phyloP scores from a whole-genome alignment of 2,329 filamentous ascomycete genomes.

The Paracamarosporium sp. region DNA sequence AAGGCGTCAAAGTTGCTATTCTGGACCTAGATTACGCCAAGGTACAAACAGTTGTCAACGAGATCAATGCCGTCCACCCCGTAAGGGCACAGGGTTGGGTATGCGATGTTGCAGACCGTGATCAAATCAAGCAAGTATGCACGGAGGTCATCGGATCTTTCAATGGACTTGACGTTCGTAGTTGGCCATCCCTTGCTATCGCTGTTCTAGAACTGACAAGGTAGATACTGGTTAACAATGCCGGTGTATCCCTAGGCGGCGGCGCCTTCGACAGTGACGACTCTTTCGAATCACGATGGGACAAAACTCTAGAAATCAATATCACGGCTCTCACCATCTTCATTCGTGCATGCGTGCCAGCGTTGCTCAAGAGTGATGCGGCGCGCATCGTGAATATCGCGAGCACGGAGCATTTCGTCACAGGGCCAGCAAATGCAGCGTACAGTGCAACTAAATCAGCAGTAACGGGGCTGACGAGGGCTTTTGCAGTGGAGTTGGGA shows the following conservation, averaged over 20 bases:
- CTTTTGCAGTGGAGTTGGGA: neutral
- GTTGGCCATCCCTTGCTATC: neutral
- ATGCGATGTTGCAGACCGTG: neutral
- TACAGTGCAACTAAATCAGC: neutral
- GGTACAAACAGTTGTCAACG: neutral
- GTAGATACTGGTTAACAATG: neutral
- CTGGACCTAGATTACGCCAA: neutral
- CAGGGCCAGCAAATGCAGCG: neutral
- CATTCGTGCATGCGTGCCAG: neutral
- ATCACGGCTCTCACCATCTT: neutral
- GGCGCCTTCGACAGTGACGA: neutral
- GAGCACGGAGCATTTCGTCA: neutral
- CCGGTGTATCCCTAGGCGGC: neutral
- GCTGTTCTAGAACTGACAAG: neutral
- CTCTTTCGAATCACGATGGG: neutral
- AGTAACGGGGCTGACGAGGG: neutral
- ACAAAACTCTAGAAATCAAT: neutral
- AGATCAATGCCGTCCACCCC: neutral
- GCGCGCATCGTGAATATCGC: neutral
- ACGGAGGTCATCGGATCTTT: neutral
- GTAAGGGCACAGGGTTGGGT: neutral
- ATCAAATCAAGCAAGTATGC: neutral
- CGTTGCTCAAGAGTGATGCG: neutral
- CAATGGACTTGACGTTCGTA: neutral
- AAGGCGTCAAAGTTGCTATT: neutral